Percentiles rank a stretch among this genome's conserved stretches.
Conservation (phyloP, 176 grass and related monocot genomes). For the Carex littledalei region DNA sequence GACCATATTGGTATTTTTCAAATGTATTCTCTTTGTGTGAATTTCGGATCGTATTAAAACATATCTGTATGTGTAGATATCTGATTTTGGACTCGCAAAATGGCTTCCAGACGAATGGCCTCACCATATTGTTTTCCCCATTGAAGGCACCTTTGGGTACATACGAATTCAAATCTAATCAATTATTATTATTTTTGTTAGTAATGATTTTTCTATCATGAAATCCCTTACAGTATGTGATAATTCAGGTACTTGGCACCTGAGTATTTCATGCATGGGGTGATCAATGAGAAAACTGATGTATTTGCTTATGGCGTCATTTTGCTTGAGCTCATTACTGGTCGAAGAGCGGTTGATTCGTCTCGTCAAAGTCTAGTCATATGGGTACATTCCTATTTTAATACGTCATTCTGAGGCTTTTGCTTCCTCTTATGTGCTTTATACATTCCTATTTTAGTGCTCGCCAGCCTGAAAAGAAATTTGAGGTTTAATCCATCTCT, state of each 20-base stretch:
- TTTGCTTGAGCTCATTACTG: constrained; percentile 92
- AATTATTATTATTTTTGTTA: neutral
- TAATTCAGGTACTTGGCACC: constrained; percentile 79
- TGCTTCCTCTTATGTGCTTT: neutral
- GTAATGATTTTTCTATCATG: neutral
- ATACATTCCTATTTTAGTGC: neutral
- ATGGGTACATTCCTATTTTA: constrained; percentile 42
- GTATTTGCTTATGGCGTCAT: constrained; percentile 92
- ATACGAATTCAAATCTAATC: neutral
- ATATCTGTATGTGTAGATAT: constrained; percentile 50
- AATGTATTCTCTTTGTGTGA: neutral
- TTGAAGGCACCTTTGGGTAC: constrained; percentile 97
- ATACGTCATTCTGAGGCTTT: neutral
- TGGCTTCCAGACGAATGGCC: constrained; percentile 93
- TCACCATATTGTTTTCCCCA: constrained; percentile 86
- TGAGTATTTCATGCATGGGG: constrained; percentile 98
- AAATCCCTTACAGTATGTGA: constrained; percentile 3
- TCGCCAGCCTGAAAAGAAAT: neutral
- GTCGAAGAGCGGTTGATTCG: constrained; percentile 74
- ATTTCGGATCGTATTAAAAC: neutral
- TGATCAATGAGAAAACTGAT: constrained; percentile 94
- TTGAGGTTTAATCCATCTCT: neutral
- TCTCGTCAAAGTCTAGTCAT: constrained; percentile 90
- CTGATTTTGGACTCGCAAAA: constrained; percentile 97
- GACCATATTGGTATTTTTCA: neutral